Percentiles rank a stretch among this genome's conserved stretches.
phyloP scores from a whole-genome alignment of 2,329 filamentous ascomycete genomes.

The Neofusicoccum parvum region DNA sequence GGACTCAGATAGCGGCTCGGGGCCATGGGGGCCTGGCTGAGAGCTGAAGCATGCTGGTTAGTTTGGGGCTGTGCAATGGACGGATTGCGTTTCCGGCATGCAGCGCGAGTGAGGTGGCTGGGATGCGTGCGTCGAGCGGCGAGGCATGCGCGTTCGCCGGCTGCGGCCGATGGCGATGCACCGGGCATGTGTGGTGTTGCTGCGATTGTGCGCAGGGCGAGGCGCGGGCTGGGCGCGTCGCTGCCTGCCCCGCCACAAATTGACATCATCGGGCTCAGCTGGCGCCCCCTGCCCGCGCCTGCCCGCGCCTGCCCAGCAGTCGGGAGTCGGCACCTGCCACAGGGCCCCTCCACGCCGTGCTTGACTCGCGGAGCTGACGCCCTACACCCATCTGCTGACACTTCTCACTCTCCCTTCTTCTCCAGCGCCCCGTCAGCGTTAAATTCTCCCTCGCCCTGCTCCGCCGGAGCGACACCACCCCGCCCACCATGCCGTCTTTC shows the following conservation, averaged over 20 bases:
- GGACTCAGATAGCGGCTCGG: neutral
- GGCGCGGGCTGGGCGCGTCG: too few relatives aligned
- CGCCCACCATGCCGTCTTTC: slow-evolving; percentile 34
- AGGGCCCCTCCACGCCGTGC: neutral
- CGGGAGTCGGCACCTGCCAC: neutral
- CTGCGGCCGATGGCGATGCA: too few relatives aligned
- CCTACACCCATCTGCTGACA: slow-evolving; percentile 8
- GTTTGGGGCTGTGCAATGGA: neutral
- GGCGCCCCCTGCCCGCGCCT: neutral
- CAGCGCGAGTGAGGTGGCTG: neutral
- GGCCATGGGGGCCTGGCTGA: too few relatives aligned
- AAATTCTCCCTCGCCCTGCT: neutral
- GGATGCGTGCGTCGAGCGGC: neutral
- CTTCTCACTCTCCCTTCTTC: neutral
- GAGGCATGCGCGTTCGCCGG: too few relatives aligned
- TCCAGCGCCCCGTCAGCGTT: slow-evolving; percentile 4
- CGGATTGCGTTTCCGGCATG: neutral
- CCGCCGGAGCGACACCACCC: neutral
- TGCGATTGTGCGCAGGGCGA: too few relatives aligned
- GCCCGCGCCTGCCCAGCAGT: neutral
- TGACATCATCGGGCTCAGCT: neutral
- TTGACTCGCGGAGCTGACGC: slow-evolving; percentile 1
- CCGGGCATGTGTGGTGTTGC: too few relatives aligned
- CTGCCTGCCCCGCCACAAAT: neutral
- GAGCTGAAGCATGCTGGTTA: neutral